phyloP scores from a whole-genome alignment of 2,329 filamentous ascomycete genomes.

The Aspergillus versicolor region DNA sequence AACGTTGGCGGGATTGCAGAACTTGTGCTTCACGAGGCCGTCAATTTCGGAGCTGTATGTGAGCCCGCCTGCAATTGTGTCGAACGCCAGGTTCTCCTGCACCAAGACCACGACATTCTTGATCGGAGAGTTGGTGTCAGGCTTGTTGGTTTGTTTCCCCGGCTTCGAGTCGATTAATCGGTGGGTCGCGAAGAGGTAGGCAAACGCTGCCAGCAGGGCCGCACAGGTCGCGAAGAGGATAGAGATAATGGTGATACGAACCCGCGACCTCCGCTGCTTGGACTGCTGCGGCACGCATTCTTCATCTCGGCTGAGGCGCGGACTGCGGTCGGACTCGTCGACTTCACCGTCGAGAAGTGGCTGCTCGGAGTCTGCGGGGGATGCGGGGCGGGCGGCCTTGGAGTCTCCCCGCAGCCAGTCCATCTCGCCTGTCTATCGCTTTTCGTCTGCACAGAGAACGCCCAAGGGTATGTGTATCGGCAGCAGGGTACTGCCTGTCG shows the following conservation, averaged over 20 bases:
- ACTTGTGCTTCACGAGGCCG: slow-evolving; percentile 29
- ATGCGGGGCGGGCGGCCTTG: not conserved
- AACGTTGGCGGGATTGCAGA: slow-evolving; percentile 43
- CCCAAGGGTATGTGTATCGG: too few relatives aligned
- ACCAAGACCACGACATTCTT: slow-evolving; percentile 52
- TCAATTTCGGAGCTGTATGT: slow-evolving; percentile 39
- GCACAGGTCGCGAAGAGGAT: not conserved
- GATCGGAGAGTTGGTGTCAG: slow-evolving; percentile 32
- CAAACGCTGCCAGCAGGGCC: not conserved
- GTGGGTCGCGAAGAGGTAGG: not conserved
- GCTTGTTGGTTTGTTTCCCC: not conserved
- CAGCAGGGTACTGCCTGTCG: too few relatives aligned
- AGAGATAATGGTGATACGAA: not conserved
- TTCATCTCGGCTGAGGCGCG: slow-evolving; percentile 1
- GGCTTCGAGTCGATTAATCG: not conserved
- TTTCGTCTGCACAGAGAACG: too few relatives aligned
- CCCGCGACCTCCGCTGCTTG: not conserved
- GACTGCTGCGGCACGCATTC: not conserved
- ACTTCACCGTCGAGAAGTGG: slow-evolving; percentile 1
- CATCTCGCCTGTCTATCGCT: not conserved
- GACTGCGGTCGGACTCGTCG: not conserved
- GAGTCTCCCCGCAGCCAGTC: slow-evolving; percentile 4
- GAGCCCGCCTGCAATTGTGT: slow-evolving; percentile 44
- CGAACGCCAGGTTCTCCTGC: slow-evolving; percentile 44
- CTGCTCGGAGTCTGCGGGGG: slow-evolving; percentile 3